Evolutionary conservation across 768 basidiomycete species (phyloP).

Genomic region (Leccinum broughii): DNA sequence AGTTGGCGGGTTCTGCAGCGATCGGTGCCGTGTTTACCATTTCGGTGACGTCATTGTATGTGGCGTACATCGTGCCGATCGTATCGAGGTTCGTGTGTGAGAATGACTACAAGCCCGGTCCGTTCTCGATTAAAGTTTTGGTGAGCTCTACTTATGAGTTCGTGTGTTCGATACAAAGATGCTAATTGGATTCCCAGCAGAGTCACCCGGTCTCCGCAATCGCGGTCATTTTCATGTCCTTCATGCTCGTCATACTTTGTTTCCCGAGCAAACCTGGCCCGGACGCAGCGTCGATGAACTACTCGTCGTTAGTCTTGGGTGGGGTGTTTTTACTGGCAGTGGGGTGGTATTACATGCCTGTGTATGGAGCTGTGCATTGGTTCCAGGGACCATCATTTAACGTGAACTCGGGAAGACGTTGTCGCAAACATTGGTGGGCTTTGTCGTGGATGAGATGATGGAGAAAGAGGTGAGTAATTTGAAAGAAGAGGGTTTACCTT

Average conservation of each 20-base stretch:
- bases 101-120: conserved; percentile 45
- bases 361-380: conserved; percentile 69
- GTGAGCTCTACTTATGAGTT: conserved; percentile 23
- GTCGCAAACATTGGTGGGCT: neutral
- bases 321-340: conserved; percentile 58
- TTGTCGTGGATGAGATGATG: neutral
- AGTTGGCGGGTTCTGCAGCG: conserved; percentile 49
- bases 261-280: conserved; percentile 57
- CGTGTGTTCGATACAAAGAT: neutral
- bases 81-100: conserved; percentile 45
- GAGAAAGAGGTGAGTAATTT: neutral
- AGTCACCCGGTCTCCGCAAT: conserved; percentile 52
- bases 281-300: conserved; percentile 59
- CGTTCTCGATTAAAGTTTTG: conserved; percentile 43
- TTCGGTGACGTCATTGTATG: conserved; percentile 43
- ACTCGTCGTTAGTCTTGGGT: conserved; percentile 64
- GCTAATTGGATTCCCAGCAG: conserved; percentile 27
- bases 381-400: conserved; percentile 60
- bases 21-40: conserved; percentile 58
- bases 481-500: neutral
- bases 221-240: conserved; percentile 62
- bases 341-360: conserved; percentile 65
- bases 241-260: conserved; percentile 59
- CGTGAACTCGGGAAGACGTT: conserved; percentile 27
- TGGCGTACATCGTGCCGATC: conserved; percentile 49